Conservation (phyloP, 1,139 yeast genomes). For the Geotrichum bryndzae region DNA sequence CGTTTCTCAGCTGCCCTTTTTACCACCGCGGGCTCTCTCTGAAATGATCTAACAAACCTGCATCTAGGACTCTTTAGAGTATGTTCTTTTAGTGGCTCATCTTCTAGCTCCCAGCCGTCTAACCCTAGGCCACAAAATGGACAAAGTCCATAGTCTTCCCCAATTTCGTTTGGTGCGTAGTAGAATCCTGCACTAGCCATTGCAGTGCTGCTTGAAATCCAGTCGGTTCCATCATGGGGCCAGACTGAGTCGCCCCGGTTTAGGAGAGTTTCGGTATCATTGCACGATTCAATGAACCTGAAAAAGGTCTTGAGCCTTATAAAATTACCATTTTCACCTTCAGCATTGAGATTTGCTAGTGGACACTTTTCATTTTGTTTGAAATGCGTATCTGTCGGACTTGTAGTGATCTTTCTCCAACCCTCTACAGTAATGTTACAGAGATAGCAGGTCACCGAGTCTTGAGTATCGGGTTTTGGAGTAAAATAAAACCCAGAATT, state of each 20-base stretch:
- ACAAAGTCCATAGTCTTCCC: constrained; percentile 62
- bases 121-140: constrained; percentile 63
- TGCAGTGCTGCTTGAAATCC: constrained; percentile 40
- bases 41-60: constrained; percentile 39
- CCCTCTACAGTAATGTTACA: constrained; percentile 44
- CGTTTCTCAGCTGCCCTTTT: not conserved
- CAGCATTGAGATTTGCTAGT: constrained; percentile 32
- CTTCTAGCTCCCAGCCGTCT: constrained; percentile 67
- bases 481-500: constrained; percentile 60
- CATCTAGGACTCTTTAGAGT: constrained; percentile 45
- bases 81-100: constrained; percentile 49
- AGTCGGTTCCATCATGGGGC: constrained; percentile 45
- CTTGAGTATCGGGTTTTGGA: constrained; percentile 39
- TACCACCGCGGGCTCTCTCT: not conserved
- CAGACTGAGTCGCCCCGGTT: constrained; percentile 34
- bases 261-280: not conserved
- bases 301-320: constrained; percentile 50
- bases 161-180: constrained; percentile 54
- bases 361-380: constrained; percentile 45
- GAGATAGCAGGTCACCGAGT: constrained; percentile 58
- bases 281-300: constrained; percentile 22
- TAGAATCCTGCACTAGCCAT: constrained; percentile 68
- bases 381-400: constrained; percentile 43
- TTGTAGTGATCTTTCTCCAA: constrained; percentile 35
- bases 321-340: constrained; percentile 26